A percentile compares a stretch with the other conserved stretches of the same genome.
These are phyloP conservation scores for Tylopilus sp. DNA, from an alignment of 1,284 basidiomycete genomes.

Conservation along the genomic window DNA sequence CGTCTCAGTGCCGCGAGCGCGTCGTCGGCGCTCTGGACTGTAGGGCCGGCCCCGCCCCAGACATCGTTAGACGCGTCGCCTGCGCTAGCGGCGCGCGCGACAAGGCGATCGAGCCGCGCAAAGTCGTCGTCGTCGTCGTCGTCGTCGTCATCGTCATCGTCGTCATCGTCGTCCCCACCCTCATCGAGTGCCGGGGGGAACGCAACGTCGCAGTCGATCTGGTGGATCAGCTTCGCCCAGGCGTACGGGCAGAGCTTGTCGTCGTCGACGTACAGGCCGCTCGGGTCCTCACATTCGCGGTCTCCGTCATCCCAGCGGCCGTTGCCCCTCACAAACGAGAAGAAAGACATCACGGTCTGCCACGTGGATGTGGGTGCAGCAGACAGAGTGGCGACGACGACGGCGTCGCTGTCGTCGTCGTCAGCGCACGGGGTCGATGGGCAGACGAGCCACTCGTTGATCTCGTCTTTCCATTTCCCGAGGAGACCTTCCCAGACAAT, in stretches of 20 bases:
- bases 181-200: conserved; percentile 65
- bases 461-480: conserved; percentile 57
- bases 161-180: too few species aligned
- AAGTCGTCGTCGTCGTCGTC: conserved; percentile 28
- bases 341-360: conserved; percentile 30
- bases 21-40: too few species aligned
- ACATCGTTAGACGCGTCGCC: too few species aligned
- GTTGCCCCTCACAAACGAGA: conserved; percentile 1
- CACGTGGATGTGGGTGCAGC: background rate
- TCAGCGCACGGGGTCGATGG: too few species aligned
- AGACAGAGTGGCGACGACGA: too few species aligned
- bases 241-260: conserved; percentile 71
- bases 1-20: too few species aligned
- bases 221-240: conserved; percentile 69
- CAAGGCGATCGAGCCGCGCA: conserved; percentile 22
- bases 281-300: background rate
- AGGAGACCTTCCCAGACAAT: conserved; percentile 82
- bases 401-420: too few species aligned
- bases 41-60: too few species aligned
- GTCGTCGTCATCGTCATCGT: too few species aligned
- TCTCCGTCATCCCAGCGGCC: too few species aligned
- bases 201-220: conserved; percentile 74
- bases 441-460: conserved; percentile 64
- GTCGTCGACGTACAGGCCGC: conserved; percentile 49
- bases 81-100: too few species aligned